A percentile compares a stretch with the other conserved stretches of the same genome.
phyloP scores from a whole-genome alignment of 306 rosid species.

The Neltuma alba region DNA sequence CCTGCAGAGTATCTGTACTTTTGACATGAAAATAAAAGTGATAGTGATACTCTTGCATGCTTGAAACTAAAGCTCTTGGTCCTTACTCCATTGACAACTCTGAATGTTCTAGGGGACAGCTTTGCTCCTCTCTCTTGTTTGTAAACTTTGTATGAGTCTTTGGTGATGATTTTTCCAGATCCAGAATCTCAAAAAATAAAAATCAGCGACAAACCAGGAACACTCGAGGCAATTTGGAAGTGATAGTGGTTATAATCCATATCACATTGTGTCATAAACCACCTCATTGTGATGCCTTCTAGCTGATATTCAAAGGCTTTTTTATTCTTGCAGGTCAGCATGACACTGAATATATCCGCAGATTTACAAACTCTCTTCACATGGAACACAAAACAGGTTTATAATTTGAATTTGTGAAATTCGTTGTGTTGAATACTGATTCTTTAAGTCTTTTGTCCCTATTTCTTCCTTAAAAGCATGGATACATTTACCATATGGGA shows the following conservation, averaged over 20 bases:
- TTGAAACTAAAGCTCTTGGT: not conserved
- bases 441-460: not conserved
- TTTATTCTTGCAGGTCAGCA: slow-evolving; percentile 72
- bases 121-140: not conserved
- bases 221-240: not conserved
- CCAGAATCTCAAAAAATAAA: not conserved
- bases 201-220: not conserved
- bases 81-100: not conserved
- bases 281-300: slow-evolving; percentile 18
- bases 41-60: not conserved
- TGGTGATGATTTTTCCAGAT: not conserved
- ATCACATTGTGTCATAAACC: slow-evolving; percentile 9
- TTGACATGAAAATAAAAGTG: slow-evolving; percentile 17
- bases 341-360: slow-evolving; percentile 86
- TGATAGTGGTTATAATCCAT: not conserved
- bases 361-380: slow-evolving; percentile 93
- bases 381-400: slow-evolving; percentile 98
- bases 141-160: too few species aligned
- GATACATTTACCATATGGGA: slow-evolving; percentile 1
- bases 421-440: not conserved
- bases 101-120: not conserved
- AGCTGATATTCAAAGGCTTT: slow-evolving; percentile 9
- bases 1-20: slow-evolving; percentile 15
- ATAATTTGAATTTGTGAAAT: slow-evolving; percentile 30
- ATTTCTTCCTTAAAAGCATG: slow-evolving; percentile 25